phyloP scores from a whole-genome alignment of 192 early-diverging fungal genomes.

The Coemansia sp. region DNA sequence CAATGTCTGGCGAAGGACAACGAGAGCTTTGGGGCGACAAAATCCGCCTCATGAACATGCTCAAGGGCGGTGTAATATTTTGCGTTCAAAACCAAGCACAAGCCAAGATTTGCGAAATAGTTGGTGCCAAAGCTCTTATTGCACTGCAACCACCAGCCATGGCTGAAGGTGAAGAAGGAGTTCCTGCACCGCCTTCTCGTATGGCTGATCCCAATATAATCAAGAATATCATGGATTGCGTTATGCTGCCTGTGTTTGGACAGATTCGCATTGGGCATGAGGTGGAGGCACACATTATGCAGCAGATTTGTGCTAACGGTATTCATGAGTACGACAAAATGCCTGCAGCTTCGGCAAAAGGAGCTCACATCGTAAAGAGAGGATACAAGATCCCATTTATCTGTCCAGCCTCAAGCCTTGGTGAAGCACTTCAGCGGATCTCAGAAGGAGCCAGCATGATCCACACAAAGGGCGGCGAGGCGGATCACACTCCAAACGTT shows the following conservation, averaged over 20 bases:
- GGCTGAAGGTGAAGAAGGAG: slow-evolving; percentile 83
- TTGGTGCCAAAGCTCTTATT: slow-evolving; percentile 94
- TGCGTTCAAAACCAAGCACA: slow-evolving; percentile 92
- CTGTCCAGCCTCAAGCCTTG: slow-evolving; percentile 84
- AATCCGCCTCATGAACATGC: slow-evolving; percentile 39
- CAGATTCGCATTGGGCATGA: slow-evolving; percentile 95
- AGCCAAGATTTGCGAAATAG: slow-evolving; percentile 90
- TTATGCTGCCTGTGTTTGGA: slow-evolving; percentile 96
- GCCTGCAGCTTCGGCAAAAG: slow-evolving; percentile 74
- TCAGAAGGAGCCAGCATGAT: slow-evolving; percentile 95
- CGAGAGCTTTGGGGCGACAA: slow-evolving; percentile 5
- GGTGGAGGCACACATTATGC: slow-evolving; percentile 81
- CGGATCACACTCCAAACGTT: not conserved
- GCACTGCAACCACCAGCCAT: slow-evolving; percentile 75
- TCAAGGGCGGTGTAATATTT: slow-evolving; percentile 98
- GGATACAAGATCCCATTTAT: slow-evolving; percentile 88
- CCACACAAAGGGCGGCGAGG: slow-evolving; percentile 65
- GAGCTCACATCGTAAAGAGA: slow-evolving; percentile 90
- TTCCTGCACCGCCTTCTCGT: slow-evolving; percentile 79
- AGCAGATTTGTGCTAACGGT: slow-evolving; percentile 1
- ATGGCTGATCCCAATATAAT: slow-evolving; percentile 97
- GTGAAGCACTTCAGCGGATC: slow-evolving; percentile 88
- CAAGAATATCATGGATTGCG: slow-evolving; percentile 84
- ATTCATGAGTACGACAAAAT: slow-evolving; percentile 30
- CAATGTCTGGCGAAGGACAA: not conserved